These are phyloP conservation scores for Coprinopsis sp. DNA, from an alignment of 768 basidiomycete species.

Conservation along the genomic window DNA sequence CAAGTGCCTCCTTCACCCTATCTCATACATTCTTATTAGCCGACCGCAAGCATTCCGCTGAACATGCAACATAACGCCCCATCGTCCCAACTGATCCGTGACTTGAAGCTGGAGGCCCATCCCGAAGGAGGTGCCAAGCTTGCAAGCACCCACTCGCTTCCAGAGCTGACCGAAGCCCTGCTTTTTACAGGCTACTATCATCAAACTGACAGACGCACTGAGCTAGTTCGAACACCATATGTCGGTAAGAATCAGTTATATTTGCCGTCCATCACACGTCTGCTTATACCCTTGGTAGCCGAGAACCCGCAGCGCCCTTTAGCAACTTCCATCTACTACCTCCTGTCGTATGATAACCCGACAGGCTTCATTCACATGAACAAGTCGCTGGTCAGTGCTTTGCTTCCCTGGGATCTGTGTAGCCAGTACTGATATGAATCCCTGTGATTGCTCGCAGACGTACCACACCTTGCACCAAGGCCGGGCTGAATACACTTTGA, in stretches of 20 bases:
- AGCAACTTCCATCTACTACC: slow-evolving; percentile 45
- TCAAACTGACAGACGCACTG: slow-evolving; percentile 12
- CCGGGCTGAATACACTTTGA: slow-evolving; percentile 46
- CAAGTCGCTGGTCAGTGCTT: slow-evolving; percentile 37
- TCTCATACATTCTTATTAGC: too few relatives aligned
- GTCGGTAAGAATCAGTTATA: slow-evolving; percentile 11
- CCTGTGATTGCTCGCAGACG: slow-evolving; percentile 33
- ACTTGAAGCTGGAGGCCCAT: slow-evolving; percentile 1
- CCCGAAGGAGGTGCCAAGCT: slow-evolving; percentile 1
- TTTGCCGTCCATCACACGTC: background rate
- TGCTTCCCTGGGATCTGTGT: background rate
- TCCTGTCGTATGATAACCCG: slow-evolving; percentile 37
- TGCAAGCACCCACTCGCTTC: background rate
- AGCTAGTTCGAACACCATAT: slow-evolving; percentile 14
- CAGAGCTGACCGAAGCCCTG: background rate
- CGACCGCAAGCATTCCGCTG: too few relatives aligned
- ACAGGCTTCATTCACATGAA: slow-evolving; percentile 43
- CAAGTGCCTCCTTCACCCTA: too few relatives aligned
- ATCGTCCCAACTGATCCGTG: slow-evolving; percentile 7
- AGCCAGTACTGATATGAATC: background rate
- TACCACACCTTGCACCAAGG: slow-evolving; percentile 50
- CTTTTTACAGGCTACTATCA: slow-evolving; percentile 15
- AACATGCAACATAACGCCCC: too few relatives aligned
- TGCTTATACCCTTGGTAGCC: background rate
- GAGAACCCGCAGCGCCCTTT: slow-evolving; percentile 27